Conservation (phyloP, 1,284 basidiomycete genomes). For the Moniliophthora roreri region DNA sequence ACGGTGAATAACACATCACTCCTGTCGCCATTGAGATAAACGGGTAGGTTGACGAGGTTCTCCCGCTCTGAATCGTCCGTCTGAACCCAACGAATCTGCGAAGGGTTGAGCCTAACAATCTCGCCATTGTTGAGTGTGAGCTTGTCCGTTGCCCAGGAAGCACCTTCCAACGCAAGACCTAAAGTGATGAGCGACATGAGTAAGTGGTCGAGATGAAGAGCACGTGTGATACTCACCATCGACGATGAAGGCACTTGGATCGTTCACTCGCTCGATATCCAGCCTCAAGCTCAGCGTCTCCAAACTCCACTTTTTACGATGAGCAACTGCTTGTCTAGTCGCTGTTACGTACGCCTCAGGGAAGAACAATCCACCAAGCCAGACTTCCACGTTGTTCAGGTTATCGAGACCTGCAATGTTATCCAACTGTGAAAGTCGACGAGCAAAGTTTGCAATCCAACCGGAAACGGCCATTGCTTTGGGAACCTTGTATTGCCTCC, state of each 20-base stretch:
- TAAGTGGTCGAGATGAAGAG: slow-evolving; percentile 5
- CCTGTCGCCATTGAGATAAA: slow-evolving; percentile 91
- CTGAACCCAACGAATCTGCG: slow-evolving; percentile 86
- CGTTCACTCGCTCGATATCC: slow-evolving; percentile 77
- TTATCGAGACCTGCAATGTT: slow-evolving; percentile 69
- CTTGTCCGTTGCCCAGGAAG: slow-evolving; percentile 66
- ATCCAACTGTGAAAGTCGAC: slow-evolving; percentile 79
- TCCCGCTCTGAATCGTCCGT: slow-evolving; percentile 43
- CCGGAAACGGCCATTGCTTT: slow-evolving; percentile 78
- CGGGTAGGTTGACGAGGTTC: slow-evolving; percentile 75
- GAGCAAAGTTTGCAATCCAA: slow-evolving; percentile 83
- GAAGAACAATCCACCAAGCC: slow-evolving; percentile 93
- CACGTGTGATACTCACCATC: slow-evolving; percentile 76
- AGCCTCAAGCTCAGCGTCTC: slow-evolving; percentile 84
- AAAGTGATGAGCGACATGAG: slow-evolving; percentile 8
- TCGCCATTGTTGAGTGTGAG: slow-evolving; percentile 84
- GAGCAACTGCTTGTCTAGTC: slow-evolving; percentile 89
- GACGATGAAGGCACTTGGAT: slow-evolving; percentile 76
- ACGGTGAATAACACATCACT: slow-evolving; percentile 89
- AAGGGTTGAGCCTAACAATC: slow-evolving; percentile 71
- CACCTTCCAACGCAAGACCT: slow-evolving; percentile 89
- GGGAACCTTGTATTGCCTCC: slow-evolving; percentile 87
- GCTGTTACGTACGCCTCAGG: slow-evolving; percentile 95
- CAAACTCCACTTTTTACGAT: slow-evolving; percentile 86
- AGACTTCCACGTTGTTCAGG: slow-evolving; percentile 75